These are phyloP conservation scores for Daldinia loculata DNA, from an alignment of 495 filamentous ascomycete genomes.

Conservation along the genomic window DNA sequence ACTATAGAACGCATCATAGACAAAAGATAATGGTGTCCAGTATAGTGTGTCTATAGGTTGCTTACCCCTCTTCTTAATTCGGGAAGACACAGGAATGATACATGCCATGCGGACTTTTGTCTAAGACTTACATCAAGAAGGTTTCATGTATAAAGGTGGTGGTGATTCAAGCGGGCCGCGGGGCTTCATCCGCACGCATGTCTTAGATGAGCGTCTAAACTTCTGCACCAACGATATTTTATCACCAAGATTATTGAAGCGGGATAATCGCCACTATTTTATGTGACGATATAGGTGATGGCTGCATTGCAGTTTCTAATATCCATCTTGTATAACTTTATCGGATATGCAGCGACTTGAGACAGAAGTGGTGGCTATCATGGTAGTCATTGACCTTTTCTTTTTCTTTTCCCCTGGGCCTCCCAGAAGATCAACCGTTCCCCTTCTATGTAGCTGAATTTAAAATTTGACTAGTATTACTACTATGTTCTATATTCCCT, in stretches of 20 bases:
- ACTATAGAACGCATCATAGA: not conserved
- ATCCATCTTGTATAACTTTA: not conserved
- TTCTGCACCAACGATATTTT: not conserved
- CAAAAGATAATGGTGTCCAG: not conserved
- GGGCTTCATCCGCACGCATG: not conserved
- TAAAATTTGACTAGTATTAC: too few relatives aligned
- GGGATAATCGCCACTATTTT: not conserved
- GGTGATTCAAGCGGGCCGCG: not conserved
- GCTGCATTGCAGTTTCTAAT: not conserved
- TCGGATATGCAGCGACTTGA: not conserved
- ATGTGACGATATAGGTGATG: not conserved
- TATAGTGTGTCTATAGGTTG: not conserved
- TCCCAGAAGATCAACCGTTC: too few relatives aligned
- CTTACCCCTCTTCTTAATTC: not conserved
- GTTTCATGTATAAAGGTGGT: not conserved
- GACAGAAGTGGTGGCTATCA: not conserved
- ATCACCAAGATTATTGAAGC: not conserved
- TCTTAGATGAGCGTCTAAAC: not conserved
- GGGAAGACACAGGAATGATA: not conserved
- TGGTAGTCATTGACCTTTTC: too few relatives aligned
- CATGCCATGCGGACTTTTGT: not conserved
- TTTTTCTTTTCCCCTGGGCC: too few relatives aligned
- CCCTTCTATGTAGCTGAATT: too few relatives aligned
- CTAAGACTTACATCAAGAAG: not conserved
- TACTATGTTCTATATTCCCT: too few relatives aligned